A percentile compares a stretch with the other conserved stretches of the same genome.
Conservation (phyloP, 805 yeast genomes). For the Saccharomycopsis schoenii region DNA sequence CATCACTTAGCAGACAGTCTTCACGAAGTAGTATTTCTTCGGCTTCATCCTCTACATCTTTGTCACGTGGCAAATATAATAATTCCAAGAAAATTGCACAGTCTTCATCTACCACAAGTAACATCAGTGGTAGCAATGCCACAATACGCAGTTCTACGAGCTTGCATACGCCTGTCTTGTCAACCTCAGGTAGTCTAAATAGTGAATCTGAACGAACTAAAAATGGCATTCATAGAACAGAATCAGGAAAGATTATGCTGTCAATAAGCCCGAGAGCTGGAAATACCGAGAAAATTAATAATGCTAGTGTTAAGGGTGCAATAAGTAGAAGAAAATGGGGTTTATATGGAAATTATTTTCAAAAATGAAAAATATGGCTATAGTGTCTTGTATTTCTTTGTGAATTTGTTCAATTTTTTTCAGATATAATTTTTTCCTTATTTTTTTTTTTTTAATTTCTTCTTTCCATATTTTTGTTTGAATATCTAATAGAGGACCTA, state of each 20-base stretch:
- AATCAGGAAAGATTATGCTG: not conserved
- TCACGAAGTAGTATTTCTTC: slow-evolving; percentile 8
- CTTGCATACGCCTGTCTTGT: not conserved
- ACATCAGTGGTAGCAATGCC: not conserved
- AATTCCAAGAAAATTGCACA: not conserved
- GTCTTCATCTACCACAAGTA: not conserved
- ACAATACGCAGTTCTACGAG: not conserved
- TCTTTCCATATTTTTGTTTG: not conserved
- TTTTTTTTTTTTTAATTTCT: not conserved
- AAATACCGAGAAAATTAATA: not conserved
- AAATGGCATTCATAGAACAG: not conserved
- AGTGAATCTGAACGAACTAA: not conserved
- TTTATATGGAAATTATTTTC: not conserved
- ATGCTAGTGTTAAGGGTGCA: not conserved
- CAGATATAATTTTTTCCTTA: not conserved
- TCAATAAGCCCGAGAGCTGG: not conserved
- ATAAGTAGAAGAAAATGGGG: not conserved
- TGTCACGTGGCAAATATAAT: not conserved
- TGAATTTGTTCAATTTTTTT: not conserved
- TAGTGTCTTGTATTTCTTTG: not conserved
- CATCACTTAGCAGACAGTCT: slow-evolving; percentile 15
- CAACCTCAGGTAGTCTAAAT: not conserved
- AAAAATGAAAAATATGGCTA: not conserved
- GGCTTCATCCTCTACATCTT: not conserved
- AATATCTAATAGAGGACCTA: not conserved